Evolutionary conservation across 2,329 filamentous ascomycete species (phyloP).

Genomic region (Fusarium armeniacum): DNA sequence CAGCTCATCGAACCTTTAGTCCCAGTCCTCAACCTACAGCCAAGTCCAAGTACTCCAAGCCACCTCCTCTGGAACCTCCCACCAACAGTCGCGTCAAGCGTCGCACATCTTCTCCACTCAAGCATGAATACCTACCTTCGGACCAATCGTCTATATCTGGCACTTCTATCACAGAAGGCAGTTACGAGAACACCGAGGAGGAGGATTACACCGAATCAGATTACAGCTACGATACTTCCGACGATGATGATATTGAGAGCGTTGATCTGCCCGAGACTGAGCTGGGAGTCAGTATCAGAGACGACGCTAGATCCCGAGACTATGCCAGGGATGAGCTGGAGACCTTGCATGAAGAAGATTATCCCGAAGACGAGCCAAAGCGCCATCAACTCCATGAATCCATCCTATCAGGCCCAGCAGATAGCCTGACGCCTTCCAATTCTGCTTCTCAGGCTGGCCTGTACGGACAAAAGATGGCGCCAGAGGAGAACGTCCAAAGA

Average conservation of each 20-base stretch:
- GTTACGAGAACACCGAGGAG: constrained; percentile 60
- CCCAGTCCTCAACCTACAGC: constrained; percentile 50
- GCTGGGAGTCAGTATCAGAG: constrained; percentile 69
- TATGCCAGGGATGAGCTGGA: constrained; percentile 43
- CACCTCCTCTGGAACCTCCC: constrained; percentile 64
- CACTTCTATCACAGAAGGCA: constrained; percentile 64
- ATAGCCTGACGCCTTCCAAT: constrained; percentile 81
- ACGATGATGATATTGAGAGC: constrained; percentile 69
- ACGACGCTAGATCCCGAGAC: constrained; percentile 64
- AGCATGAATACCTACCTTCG: constrained; percentile 96
- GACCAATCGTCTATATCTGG: constrained; percentile 73
- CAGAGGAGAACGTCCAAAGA: constrained; percentile 61
- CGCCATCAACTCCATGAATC: constrained; percentile 55
- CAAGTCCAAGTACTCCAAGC: constrained; percentile 49
- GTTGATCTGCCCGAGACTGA: constrained; percentile 71
- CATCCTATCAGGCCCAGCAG: constrained; percentile 64
- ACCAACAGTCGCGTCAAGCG: constrained; percentile 68
- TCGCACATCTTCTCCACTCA: constrained; percentile 90
- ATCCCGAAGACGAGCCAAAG: constrained; percentile 24
- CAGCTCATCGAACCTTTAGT: constrained; percentile 63
- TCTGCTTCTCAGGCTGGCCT: constrained; percentile 80
- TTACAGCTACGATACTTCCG: constrained; percentile 63
- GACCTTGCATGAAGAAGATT: constrained; percentile 39
- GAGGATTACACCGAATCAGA: constrained; percentile 63
- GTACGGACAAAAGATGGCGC: constrained; percentile 62